Conservation (phyloP, 2,329 filamentous ascomycete species). For the Penicillium olsonii region DNA sequence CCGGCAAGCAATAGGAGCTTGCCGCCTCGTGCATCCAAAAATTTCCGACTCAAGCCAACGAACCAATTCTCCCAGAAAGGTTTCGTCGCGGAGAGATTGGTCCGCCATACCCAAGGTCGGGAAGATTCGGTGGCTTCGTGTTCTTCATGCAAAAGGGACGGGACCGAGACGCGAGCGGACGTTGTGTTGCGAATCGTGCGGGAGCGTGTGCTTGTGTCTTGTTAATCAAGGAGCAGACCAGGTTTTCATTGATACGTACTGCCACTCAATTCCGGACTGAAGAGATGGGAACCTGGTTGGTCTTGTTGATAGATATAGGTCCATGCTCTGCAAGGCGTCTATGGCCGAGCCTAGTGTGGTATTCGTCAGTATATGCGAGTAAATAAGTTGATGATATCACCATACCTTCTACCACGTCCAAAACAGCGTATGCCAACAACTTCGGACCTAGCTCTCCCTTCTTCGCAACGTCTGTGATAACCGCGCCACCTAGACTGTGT, state of each 20-base stretch:
- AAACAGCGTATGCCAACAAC: slow-evolving; percentile 80
- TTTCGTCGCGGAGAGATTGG: slow-evolving; percentile 78
- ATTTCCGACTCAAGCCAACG: slow-evolving; percentile 81
- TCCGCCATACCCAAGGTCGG: slow-evolving; percentile 77
- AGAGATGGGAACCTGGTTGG: slow-evolving; percentile 77
- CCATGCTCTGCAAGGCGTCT: slow-evolving; percentile 92
- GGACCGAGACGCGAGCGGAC: slow-evolving; percentile 86
- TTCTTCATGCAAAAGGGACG: slow-evolving; percentile 66
- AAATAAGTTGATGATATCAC: neutral
- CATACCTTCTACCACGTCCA: slow-evolving; percentile 85
- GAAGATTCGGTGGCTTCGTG: slow-evolving; percentile 33
- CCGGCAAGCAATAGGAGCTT: slow-evolving; percentile 85
- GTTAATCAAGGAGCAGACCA: slow-evolving; percentile 2
- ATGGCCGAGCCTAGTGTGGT: slow-evolving; percentile 70
- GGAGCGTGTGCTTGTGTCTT: slow-evolving; percentile 62
- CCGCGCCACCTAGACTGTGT: slow-evolving; percentile 89
- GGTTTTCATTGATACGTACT: slow-evolving; percentile 49
- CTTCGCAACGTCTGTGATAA: slow-evolving; percentile 80
- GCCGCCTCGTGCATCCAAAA: slow-evolving; percentile 76
- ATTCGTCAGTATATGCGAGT: neutral
- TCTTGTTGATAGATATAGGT: slow-evolving; percentile 80
- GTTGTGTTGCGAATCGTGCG: slow-evolving; percentile 80
- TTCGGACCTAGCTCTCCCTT: slow-evolving; percentile 64
- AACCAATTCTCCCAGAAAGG: slow-evolving; percentile 97
- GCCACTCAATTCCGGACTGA: slow-evolving; percentile 86